Conservation (phyloP, 768 basidiomycete genomes). For the Fomitopsis pulvina region DNA sequence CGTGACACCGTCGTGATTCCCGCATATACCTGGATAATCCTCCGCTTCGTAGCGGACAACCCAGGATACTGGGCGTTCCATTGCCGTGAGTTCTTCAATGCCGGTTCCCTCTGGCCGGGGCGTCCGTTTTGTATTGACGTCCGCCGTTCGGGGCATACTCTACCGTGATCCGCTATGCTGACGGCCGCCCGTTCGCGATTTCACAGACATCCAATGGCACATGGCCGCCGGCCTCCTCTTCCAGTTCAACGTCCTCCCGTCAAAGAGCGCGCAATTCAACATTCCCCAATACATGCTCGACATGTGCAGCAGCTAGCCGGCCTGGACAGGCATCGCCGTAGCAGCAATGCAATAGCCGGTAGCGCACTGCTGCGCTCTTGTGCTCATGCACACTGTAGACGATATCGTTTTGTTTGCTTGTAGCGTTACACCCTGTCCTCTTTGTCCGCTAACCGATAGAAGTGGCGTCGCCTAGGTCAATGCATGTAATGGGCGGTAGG, state of each 20-base stretch:
- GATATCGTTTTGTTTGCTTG: too few relatives aligned
- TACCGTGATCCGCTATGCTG: too few relatives aligned
- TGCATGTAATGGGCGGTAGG: too few relatives aligned
- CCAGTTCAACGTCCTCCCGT: slow-evolving; percentile 34
- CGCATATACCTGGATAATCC: slow-evolving; percentile 28
- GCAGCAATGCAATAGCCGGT: too few relatives aligned
- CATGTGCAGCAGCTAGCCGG: slow-evolving; percentile 22
- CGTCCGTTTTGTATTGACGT: neutral
- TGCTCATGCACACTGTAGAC: too few relatives aligned
- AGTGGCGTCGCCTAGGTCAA: too few relatives aligned
- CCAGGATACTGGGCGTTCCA: slow-evolving; percentile 42
- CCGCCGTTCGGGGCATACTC: too few relatives aligned
- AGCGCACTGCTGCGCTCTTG: too few relatives aligned
- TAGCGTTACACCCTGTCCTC: too few relatives aligned
- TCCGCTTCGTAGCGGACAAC: slow-evolving; percentile 38
- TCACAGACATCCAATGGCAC: neutral
- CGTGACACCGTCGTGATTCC: slow-evolving; percentile 37
- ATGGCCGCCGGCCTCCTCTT: slow-evolving; percentile 32
- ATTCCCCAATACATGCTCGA: slow-evolving; percentile 28
- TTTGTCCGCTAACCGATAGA: too few relatives aligned
- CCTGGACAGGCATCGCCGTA: too few relatives aligned
- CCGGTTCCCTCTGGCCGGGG: slow-evolving; percentile 23
- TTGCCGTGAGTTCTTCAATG: slow-evolving; percentile 26
- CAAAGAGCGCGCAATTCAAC: slow-evolving; percentile 25
- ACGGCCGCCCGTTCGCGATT: neutral